These are phyloP conservation scores for Clonostachys chloroleuca DNA, from an alignment of 2,329 filamentous ascomycete genomes.

Conservation along the genomic window DNA sequence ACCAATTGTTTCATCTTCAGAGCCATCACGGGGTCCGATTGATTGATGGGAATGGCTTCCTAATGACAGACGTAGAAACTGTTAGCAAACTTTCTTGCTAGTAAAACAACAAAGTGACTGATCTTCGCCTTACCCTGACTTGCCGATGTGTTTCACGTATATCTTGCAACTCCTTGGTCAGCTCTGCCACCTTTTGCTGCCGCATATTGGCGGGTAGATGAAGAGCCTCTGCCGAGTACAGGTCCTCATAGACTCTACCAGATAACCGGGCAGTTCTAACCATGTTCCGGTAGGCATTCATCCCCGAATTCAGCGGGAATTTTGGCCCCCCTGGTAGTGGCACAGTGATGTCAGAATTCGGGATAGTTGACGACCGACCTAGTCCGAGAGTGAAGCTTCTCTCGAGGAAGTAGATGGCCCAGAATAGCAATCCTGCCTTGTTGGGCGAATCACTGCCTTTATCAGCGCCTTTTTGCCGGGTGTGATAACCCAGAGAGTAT, in stretches of 20 bases:
- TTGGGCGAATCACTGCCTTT: constrained; percentile 2
- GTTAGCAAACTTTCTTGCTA: no score
- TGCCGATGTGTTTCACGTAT: not conserved
- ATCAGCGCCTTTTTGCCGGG: not conserved
- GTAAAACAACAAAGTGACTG: no score
- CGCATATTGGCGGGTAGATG: not conserved
- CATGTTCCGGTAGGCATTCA: not conserved
- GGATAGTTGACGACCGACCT: constrained; percentile 13
- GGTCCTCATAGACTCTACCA: not conserved
- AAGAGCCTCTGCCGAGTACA: not conserved
- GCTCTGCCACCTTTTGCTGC: not conserved
- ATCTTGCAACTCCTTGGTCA: not conserved
- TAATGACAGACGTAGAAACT: no score
- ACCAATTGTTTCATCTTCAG: not conserved
- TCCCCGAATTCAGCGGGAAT: no score
- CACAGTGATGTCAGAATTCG: constrained; percentile 16
- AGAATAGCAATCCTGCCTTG: constrained; percentile 9
- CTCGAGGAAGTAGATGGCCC: constrained; percentile 15
- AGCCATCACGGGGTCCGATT: no score
- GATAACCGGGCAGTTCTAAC: not conserved
- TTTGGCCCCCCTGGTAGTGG: not conserved
- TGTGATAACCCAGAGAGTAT: not conserved
- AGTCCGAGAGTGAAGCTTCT: constrained; percentile 14
- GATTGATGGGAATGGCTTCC: no score
- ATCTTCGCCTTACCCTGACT: no score